A percentile compares a stretch with the other conserved stretches of the same genome.
Evolutionary conservation across 495 filamentous ascomycete genomes (phyloP).

Genomic region (Tricharina praecox): DNA sequence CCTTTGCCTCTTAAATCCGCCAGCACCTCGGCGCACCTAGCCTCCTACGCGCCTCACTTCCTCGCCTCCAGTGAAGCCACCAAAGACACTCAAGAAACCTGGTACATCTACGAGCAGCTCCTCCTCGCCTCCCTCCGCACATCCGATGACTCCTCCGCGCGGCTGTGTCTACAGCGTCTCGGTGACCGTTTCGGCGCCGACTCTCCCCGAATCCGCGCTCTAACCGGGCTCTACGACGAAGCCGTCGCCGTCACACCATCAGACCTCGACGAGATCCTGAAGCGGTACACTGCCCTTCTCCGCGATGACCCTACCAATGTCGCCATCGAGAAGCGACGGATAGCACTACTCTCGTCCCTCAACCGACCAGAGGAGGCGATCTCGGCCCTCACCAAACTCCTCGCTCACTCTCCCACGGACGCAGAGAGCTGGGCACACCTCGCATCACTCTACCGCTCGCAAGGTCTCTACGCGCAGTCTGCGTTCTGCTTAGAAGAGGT

Average conservation of each 20-base stretch:
- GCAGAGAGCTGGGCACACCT: slow-evolving; percentile 90
- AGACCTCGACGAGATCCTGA: slow-evolving; percentile 49
- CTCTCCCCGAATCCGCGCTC: slow-evolving; percentile 68
- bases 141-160: slow-evolving; percentile 63
- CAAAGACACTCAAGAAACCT: slow-evolving; percentile 55
- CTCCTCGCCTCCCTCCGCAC: slow-evolving; percentile 70
- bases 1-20: slow-evolving; percentile 21
- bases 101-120: slow-evolving; percentile 70
- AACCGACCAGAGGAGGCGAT: slow-evolving; percentile 54
- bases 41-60: slow-evolving; percentile 60
- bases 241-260: slow-evolving; percentile 50
- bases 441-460: slow-evolving; percentile 61
- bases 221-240: slow-evolving; percentile 71
- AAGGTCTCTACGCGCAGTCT: slow-evolving; percentile 62
- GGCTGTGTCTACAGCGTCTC: slow-evolving; percentile 53
- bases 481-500: slow-evolving; percentile 84
- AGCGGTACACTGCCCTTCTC: slow-evolving; percentile 60
- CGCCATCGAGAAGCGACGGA: slow-evolving; percentile 68
- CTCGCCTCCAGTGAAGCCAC: slow-evolving; percentile 39
- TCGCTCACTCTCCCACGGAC: slow-evolving; percentile 76
- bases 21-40: slow-evolving; percentile 45
- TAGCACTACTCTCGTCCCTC: slow-evolving; percentile 61
- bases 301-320: slow-evolving; percentile 62
- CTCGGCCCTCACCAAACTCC: slow-evolving; percentile 49
- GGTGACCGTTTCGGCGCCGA: slow-evolving; percentile 59